Conservation (phyloP, 2,329 filamentous ascomycete species). For the Beauveria rudraprayagi region DNA sequence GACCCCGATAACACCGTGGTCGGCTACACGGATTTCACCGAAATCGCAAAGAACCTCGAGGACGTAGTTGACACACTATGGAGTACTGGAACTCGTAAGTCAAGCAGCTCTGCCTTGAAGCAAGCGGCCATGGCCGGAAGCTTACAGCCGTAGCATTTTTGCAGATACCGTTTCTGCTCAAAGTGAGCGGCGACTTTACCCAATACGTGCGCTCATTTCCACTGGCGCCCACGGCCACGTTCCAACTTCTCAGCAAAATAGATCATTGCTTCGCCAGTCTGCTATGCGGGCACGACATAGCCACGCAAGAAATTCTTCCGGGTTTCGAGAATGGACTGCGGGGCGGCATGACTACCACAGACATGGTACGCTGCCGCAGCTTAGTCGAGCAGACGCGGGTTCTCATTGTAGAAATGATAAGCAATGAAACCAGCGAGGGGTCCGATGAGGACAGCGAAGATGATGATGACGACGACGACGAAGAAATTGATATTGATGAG, state of each 20-base stretch:
- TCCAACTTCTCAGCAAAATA: constrained; percentile 66
- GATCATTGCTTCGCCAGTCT: constrained; percentile 78
- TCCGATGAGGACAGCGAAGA: not conserved
- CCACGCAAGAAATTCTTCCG: constrained; percentile 56
- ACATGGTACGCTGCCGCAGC: constrained; percentile 82
- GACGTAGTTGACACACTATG: constrained; percentile 72
- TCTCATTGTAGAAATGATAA: constrained; percentile 60
- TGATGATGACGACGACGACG: constrained; percentile 16
- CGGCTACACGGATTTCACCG: constrained; percentile 54
- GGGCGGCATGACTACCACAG: constrained; percentile 65
- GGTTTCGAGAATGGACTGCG: constrained; percentile 57
- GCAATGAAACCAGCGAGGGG: constrained; percentile 21
- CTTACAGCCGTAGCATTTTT: constrained; percentile 49
- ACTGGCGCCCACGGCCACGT: constrained; percentile 52
- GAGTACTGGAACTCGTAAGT: constrained; percentile 77
- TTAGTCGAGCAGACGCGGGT: constrained; percentile 70
- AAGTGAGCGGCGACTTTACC: constrained; percentile 63
- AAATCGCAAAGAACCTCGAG: constrained; percentile 68
- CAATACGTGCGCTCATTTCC: constrained; percentile 67
- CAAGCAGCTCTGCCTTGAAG: not conserved
- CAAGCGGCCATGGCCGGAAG: not conserved
- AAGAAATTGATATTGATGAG: not conserved
- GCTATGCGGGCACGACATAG: constrained; percentile 57
- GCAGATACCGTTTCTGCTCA: constrained; percentile 77
- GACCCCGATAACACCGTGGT: constrained; percentile 39